These are phyloP conservation scores for Phytophthora podocarpi DNA, from an alignment of 352 stramenopile species.

Conservation along the genomic window DNA sequence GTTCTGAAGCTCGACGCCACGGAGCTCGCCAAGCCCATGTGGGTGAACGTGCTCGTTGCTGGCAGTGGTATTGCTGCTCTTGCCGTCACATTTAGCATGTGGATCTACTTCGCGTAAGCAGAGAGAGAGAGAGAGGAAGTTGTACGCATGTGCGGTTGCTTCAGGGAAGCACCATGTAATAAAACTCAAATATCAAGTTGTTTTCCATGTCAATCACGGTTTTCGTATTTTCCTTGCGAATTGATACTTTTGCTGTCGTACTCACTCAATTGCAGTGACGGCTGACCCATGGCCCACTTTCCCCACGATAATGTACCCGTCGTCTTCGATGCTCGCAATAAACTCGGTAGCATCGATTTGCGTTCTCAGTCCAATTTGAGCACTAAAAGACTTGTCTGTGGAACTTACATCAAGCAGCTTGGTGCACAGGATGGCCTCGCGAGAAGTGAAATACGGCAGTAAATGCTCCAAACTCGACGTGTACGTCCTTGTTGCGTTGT, in stretches of 20 bases:
- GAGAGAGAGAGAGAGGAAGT: conserved; percentile 2
- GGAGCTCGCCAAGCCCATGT: conserved; percentile 54
- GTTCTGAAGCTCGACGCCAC: conserved; percentile 59
- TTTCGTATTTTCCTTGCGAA: too few relatives aligned
- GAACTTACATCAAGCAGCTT: conserved; percentile 24
- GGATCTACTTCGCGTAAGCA: conserved; percentile 55
- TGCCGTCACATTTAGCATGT: conserved; percentile 54
- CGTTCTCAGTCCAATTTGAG: conserved; percentile 14
- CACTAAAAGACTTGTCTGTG: conserved; percentile 23
- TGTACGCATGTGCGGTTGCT: conserved; percentile 21
- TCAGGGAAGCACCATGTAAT: conserved; percentile 21
- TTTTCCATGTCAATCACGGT: conserved; percentile 1
- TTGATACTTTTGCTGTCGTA: too few relatives aligned
- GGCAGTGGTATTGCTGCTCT: conserved; percentile 49
- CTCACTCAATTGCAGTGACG: conserved; percentile 3
- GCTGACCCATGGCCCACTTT: not conserved
- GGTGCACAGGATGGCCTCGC: conserved; percentile 29
- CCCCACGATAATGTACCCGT: conserved; percentile 31
- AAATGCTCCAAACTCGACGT: conserved; percentile 36
- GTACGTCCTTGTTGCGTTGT: conserved; percentile 34
- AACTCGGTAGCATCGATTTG: not conserved
- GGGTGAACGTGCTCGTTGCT: conserved; percentile 49
- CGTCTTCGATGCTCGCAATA: conserved; percentile 28
- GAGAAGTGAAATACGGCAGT: conserved; percentile 35
- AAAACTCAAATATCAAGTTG: conserved; percentile 24